A percentile compares a stretch with the other conserved stretches of the same genome.
phyloP scores from a whole-genome alignment of 2,329 filamentous ascomycete species.

The Nemania sp. region DNA sequence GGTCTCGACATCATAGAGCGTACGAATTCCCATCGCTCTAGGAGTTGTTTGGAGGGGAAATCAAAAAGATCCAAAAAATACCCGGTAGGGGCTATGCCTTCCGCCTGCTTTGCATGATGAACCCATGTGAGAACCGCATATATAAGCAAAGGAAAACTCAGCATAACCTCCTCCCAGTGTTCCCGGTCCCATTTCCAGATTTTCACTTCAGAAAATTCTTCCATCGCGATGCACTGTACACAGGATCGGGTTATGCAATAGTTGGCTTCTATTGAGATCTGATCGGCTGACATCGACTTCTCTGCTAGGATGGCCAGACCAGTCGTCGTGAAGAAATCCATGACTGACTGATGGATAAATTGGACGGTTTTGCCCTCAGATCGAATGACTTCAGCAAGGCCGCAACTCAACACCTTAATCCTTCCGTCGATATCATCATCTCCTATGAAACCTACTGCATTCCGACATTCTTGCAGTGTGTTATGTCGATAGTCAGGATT shows the following conservation, averaged over 20 bases:
- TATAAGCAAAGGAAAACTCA: slow-evolving; percentile 4
- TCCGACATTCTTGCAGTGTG: neutral
- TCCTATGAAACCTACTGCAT: neutral
- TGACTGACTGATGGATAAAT: slow-evolving; percentile 16
- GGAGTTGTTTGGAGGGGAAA: no score
- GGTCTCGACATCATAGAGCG: no score
- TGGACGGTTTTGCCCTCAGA: neutral
- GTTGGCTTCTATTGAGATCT: slow-evolving; percentile 7
- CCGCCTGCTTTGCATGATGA: no score
- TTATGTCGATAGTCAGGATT: neutral
- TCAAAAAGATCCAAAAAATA: no score
- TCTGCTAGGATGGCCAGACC: neutral
- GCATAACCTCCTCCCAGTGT: neutral
- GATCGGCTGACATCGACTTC: neutral
- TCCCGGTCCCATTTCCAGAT: no score
- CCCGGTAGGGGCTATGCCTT: no score
- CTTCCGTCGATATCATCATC: neutral
- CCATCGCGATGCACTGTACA: slow-evolving; percentile 11
- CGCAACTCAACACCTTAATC: slow-evolving; percentile 8
- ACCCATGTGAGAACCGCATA: neutral
- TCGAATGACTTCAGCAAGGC: slow-evolving; percentile 1
- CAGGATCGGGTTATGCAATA: slow-evolving; percentile 11
- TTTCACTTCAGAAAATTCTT: neutral
- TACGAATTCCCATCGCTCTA: no score
- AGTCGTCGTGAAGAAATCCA: slow-evolving; percentile 10